Evolutionary conservation across 2,329 filamentous ascomycete genomes (phyloP).

Genomic region (Aspergillus flavus): DNA sequence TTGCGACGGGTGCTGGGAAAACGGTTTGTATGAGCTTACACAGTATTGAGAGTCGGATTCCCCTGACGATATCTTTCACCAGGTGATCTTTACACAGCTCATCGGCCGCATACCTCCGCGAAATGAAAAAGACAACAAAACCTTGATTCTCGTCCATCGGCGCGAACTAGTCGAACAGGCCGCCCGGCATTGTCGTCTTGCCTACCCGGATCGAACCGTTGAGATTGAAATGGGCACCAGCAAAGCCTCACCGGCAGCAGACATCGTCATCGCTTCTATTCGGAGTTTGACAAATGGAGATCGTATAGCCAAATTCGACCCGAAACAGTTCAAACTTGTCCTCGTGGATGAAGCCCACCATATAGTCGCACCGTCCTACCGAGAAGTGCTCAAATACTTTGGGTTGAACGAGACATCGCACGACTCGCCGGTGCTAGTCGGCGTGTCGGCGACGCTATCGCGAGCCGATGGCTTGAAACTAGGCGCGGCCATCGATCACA

Average conservation of each 20-base stretch:
- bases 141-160: constrained; percentile 88
- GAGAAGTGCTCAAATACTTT: constrained; percentile 77
- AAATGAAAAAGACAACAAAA: constrained; percentile 66
- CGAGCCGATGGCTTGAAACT: constrained; percentile 81
- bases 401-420: constrained; percentile 59
- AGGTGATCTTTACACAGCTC: constrained; percentile 95
- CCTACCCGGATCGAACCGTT: constrained; percentile 78
- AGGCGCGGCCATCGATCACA: constrained; percentile 86
- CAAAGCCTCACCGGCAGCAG: constrained; percentile 76
- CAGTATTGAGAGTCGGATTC: neutral
- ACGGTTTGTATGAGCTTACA: constrained; percentile 60
- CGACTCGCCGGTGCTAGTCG: constrained; percentile 70
- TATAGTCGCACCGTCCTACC: constrained; percentile 82
- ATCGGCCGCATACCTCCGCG: constrained; percentile 72
- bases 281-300: constrained; percentile 78
- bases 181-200: constrained; percentile 75
- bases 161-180: constrained; percentile 95
- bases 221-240: constrained; percentile 89
- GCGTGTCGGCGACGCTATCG: constrained; percentile 82
- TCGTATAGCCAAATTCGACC: constrained; percentile 81
- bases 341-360: constrained; percentile 97
- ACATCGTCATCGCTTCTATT: constrained; percentile 92
- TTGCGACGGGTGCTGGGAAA: constrained; percentile 88
- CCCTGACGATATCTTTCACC: constrained; percentile 1
- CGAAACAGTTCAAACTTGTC: constrained; percentile 78